These are phyloP conservation scores for Candolleomyces efflorescens DNA, from an alignment of 768 basidiomycete species.

Conservation along the genomic window DNA sequence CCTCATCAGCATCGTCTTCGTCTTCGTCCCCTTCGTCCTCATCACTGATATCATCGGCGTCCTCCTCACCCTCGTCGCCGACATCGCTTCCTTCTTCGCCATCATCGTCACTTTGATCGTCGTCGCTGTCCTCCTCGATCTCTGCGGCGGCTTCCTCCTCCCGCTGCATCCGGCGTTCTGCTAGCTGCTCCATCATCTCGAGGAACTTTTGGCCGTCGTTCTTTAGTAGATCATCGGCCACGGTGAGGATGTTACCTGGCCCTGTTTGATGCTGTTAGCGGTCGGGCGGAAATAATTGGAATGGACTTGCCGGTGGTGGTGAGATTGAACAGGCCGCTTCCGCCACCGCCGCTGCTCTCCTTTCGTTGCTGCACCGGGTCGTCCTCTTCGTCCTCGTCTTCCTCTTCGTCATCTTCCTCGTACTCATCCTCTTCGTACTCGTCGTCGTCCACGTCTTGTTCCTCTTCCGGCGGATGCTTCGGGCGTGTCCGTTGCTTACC, in stretches of 20 bases:
- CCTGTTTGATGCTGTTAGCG: conserved; percentile 34
- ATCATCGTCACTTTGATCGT: conserved; percentile 40
- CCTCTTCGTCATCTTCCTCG: conserved; percentile 38
- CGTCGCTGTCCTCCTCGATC: conserved; percentile 45
- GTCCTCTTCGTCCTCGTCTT: conserved; percentile 43
- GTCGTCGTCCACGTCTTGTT: conserved; percentile 69
- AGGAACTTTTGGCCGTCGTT: conserved; percentile 99
- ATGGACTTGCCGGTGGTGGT: conserved; percentile 67
- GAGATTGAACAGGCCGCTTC: conserved; percentile 67
- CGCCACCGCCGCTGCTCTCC: conserved; percentile 41
- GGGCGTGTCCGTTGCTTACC: conserved; percentile 17
- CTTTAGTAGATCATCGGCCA: conserved; percentile 97
- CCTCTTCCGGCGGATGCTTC: conserved; percentile 39
- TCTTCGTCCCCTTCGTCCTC: conserved; percentile 60
- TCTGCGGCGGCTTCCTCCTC: conserved; percentile 60
- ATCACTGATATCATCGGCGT: conserved; percentile 62
- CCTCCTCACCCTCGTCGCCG: conserved; percentile 61
- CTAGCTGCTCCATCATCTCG: conserved; percentile 99
- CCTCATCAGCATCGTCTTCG: conserved; percentile 22
- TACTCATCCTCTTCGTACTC: conserved; percentile 43
- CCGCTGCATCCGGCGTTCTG: conserved; percentile 88
- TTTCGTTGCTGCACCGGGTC: conserved; percentile 58
- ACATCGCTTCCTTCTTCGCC: conserved; percentile 60
- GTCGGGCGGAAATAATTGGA: conserved; percentile 10
- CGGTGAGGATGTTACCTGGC: conserved; percentile 93